Percentiles rank a stretch among this genome's conserved stretches.
Evolutionary conservation across 306 rosid species (phyloP).

Genomic region (Cajanus cajan): DNA sequence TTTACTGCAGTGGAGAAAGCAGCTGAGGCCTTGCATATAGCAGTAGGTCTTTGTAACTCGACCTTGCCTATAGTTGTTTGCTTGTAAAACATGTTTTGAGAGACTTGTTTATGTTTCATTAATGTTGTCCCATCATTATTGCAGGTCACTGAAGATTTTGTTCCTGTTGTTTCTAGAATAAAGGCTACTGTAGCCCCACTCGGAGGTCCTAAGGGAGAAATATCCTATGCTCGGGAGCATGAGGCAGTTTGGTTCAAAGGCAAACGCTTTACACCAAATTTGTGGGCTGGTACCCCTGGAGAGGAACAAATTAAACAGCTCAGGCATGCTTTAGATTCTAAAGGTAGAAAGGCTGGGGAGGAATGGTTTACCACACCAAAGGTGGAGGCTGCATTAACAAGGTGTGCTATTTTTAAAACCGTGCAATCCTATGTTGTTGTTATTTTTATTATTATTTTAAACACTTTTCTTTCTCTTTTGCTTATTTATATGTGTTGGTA

Average conservation of each 20-base stretch:
- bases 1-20: constrained; percentile 71
- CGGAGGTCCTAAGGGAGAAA: constrained; percentile 93
- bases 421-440: not conserved
- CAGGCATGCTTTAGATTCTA: constrained; percentile 87
- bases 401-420: constrained; percentile 37
- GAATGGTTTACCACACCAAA: constrained; percentile 89
- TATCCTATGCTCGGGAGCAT: constrained; percentile 81
- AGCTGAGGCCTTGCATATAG: constrained; percentile 68
- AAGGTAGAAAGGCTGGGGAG: constrained; percentile 90
- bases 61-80: constrained; percentile 23
- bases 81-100: constrained; percentile 11
- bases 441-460: not conserved
- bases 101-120: constrained; percentile 11
- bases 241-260: constrained; percentile 99
- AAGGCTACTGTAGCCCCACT: constrained; percentile 73
- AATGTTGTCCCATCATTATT: constrained; percentile 16
- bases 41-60: constrained; percentile 56
- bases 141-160: constrained; percentile 84
- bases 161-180: constrained; percentile 76
- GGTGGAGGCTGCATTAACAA: constrained; percentile 84
- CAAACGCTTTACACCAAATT: constrained; percentile 66
- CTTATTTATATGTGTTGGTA: constrained; percentile 10
- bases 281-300: constrained; percentile 82
- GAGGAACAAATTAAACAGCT: constrained; percentile 86
- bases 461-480: not conserved